Percentiles rank a stretch among this genome's conserved stretches.
Evolutionary conservation across 768 basidiomycete species (phyloP).

Genomic region (Tricholoma terreum): DNA sequence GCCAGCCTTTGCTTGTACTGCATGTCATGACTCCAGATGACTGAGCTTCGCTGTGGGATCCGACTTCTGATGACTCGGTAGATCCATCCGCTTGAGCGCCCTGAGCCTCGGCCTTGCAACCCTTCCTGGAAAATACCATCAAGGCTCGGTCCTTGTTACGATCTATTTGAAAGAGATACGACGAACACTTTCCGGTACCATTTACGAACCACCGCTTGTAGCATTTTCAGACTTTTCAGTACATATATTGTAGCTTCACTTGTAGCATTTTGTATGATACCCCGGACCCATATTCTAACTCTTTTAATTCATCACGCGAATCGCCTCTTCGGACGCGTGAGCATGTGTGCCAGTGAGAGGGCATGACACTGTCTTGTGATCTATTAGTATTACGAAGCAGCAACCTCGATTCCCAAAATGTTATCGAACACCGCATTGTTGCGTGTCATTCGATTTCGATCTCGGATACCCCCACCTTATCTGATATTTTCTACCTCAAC

Average conservation of each 20-base stretch:
- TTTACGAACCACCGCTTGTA: not conserved
- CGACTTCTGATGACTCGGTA: not conserved
- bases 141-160: not conserved
- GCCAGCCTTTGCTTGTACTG: not conserved
- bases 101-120: not conserved
- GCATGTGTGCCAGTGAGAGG: too few relatives aligned
- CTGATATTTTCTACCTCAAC: constrained; percentile 6
- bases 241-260: too few relatives aligned
- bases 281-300: too few relatives aligned
- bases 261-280: too few relatives aligned
- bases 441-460: constrained; percentile 14
- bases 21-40: not conserved
- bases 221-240: too few relatives aligned
- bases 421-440: constrained; percentile 8
- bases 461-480: constrained; percentile 14
- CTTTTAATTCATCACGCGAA: too few relatives aligned
- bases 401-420: constrained; percentile 8
- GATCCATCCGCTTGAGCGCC: not conserved
- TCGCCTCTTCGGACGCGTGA: too few relatives aligned
- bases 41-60: not conserved
- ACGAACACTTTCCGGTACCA: not conserved
- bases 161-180: not conserved
- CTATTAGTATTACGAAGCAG: constrained; percentile 2
- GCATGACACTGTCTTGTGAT: constrained; percentile 15
- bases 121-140: not conserved